A percentile compares a stretch with the other conserved stretches of the same genome.
Evolutionary conservation across 1,284 basidiomycete genomes (phyloP).

Genomic region (Stereum hirsutum): DNA sequence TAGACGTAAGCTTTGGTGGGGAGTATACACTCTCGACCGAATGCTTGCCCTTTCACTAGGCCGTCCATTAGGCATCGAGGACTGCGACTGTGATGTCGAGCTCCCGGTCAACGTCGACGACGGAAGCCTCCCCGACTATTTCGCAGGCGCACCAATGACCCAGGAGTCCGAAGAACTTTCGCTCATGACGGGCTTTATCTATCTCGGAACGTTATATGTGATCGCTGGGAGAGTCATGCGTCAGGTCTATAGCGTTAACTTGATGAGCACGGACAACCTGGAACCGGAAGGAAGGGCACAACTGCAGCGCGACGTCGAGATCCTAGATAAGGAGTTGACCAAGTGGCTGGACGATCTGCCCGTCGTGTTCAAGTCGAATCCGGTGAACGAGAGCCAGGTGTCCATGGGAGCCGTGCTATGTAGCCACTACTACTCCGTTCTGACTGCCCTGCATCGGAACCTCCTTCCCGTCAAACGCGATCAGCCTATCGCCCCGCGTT

Average conservation of each 20-base stretch:
- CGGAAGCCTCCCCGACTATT: constrained; percentile 63
- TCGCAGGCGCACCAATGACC: constrained; percentile 47
- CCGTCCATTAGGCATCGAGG: constrained; percentile 71
- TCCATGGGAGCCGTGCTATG: constrained; percentile 83
- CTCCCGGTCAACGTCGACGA: constrained; percentile 77
- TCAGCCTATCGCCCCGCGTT: constrained; percentile 53
- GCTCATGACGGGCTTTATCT: constrained; percentile 74
- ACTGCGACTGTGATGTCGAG: constrained; percentile 76
- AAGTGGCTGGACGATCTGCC: constrained; percentile 80
- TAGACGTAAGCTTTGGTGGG: constrained; percentile 85
- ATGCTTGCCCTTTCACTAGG: constrained; percentile 85
- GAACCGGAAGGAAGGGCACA: constrained; percentile 68
- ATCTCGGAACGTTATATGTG: constrained; percentile 70
- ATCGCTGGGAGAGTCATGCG: constrained; percentile 78
- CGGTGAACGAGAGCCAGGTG: constrained; percentile 66
- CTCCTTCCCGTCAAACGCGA: constrained; percentile 70
- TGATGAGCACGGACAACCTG: constrained; percentile 51
- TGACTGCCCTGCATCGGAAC: constrained; percentile 85
- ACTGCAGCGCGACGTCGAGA: constrained; percentile 67
- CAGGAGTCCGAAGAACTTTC: constrained; percentile 40
- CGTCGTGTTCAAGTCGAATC: constrained; percentile 60
- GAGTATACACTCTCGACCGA: constrained; percentile 79
- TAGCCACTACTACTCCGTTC: constrained; percentile 84
- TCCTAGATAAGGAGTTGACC: constrained; percentile 64
- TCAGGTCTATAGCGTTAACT: constrained; percentile 71